Base-by-base conservation (phyloP, 148 eudicot genomes). In the Heliamphora exappendiculata region DNA sequence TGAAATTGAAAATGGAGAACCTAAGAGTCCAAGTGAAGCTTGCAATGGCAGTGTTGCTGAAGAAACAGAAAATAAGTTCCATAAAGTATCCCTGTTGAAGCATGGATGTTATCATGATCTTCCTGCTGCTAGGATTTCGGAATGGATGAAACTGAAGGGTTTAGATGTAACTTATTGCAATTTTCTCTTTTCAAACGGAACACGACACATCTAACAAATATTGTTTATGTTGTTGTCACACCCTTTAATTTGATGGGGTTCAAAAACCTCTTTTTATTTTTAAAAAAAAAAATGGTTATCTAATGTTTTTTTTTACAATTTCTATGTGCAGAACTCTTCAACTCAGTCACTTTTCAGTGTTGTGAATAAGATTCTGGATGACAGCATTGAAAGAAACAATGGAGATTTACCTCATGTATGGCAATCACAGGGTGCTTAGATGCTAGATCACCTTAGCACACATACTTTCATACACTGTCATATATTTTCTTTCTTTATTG, bases 351-450 rank as follows among this genome's bases (percentile, higher is more conserved):
- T 95, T 78, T 89, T 95, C 83, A 81, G 85, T 78, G 81, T 88
- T 77, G 85, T 89, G 59, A 84, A 81, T 76, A 86, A 84, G 85
- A 83, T 92, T 78, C 81, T 95, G 82, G 96, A 89, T 78, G 97
- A 89, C 77, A 88, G 85, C 83, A 82, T 87, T 79, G 98, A 92
- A 72, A 87, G 75, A 84, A 92, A 87, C 87, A 88, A 85, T 78
- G 93, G 84, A 45, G 98, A 92, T 81, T 80, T 89, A 76, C 73
- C 97, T 70, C 89, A 85, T 85, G 98, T 92, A 89, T 73, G 87
- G 0, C 37, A 36, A 28, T 12, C 44, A 36, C 24, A 13, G 45
- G 34, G 68, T 67, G 39, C 74, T 54, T 80, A 37, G 42, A 78
- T 81, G 45, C 54, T 68, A 41, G 24, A 11, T 45, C 65, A 11